These are phyloP conservation scores for Powellomyces hirtus DNA, from an alignment of 192 early-diverging fungal species.

Conservation along the genomic window DNA sequence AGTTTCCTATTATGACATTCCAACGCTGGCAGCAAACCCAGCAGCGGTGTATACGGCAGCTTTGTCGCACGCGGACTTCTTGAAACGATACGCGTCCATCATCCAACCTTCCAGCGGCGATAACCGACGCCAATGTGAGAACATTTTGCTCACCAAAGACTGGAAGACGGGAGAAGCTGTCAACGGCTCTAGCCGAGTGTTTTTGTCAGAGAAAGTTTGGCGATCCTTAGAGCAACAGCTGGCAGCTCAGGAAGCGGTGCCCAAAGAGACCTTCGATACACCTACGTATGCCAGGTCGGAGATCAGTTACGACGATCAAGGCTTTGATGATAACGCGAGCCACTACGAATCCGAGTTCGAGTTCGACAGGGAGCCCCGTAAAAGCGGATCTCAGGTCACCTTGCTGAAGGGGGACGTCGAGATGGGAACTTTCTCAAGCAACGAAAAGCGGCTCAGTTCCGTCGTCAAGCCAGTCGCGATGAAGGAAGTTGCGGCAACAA, in stretches of 20 bases:
- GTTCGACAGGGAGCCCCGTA: constrained; percentile 10
- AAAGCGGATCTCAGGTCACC: neutral
- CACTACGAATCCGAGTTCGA: constrained; percentile 52
- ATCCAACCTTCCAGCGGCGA: constrained; percentile 14
- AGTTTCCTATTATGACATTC: constrained; percentile 66
- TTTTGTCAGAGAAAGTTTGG: constrained; percentile 77
- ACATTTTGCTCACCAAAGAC: constrained; percentile 12
- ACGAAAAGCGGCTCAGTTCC: neutral
- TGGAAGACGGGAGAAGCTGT: constrained; percentile 33
- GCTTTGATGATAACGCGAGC: constrained; percentile 31
- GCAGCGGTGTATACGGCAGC: constrained; percentile 70
- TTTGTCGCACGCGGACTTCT: constrained; percentile 75
- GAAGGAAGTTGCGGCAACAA: constrained; percentile 14
- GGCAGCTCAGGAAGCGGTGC: constrained; percentile 64
- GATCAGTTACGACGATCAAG: constrained; percentile 6
- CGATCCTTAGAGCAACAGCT: constrained; percentile 79
- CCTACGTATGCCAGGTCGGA: neutral
- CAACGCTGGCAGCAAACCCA: constrained; percentile 64
- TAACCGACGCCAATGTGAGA: constrained; percentile 28
- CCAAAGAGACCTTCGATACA: constrained; percentile 20
- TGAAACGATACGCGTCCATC: constrained; percentile 63
- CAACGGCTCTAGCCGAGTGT: constrained; percentile 54
- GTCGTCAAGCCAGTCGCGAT: neutral
- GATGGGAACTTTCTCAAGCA: constrained; percentile 16
- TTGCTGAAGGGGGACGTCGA: constrained; percentile 22